Percentiles rank a stretch among this genome's conserved stretches.
Conservation (phyloP, 2,329 filamentous ascomycete species). For the Passalora sequoiae region DNA sequence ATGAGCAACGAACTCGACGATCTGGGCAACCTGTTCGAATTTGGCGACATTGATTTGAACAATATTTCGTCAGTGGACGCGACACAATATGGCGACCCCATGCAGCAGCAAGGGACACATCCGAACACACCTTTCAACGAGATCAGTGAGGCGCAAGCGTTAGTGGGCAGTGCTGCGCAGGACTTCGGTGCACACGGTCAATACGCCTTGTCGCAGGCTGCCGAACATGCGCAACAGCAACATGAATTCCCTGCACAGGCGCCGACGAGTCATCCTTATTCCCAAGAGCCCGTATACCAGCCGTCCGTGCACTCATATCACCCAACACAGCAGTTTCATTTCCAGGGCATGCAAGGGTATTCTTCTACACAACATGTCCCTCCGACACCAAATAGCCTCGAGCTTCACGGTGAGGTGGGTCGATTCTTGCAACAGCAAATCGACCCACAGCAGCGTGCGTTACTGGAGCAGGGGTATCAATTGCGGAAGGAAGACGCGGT, state of each 20-base stretch:
- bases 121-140: slow-evolving; percentile 30
- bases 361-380: slow-evolving; percentile 56
- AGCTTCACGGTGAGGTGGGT: slow-evolving; percentile 59
- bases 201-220: slow-evolving; percentile 21
- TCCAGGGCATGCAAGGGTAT: slow-evolving; percentile 41
- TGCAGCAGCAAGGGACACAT: slow-evolving; percentile 24
- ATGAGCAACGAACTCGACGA: slow-evolving; percentile 38
- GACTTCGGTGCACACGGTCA: slow-evolving; percentile 30
- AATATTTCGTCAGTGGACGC: slow-evolving; percentile 24
- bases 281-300: slow-evolving; percentile 25
- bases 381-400: slow-evolving; percentile 74
- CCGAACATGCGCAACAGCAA: slow-evolving; percentile 18
- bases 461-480: slow-evolving; percentile 62
- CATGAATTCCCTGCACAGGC: slow-evolving; percentile 11
- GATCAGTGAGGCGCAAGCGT: slow-evolving; percentile 21
- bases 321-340: slow-evolving; percentile 34
- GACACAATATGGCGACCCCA: slow-evolving; percentile 23
- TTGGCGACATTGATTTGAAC: slow-evolving; percentile 33
- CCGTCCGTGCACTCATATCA: slow-evolving; percentile 24
- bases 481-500: slow-evolving; percentile 64
- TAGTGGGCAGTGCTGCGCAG: slow-evolving; percentile 24
- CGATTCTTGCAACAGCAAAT: slow-evolving; percentile 52
- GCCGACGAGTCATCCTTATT: slow-evolving; percentile 18
- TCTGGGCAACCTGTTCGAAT: slow-evolving; percentile 42
- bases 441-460: slow-evolving; percentile 53